phyloP scores from a whole-genome alignment of 495 filamentous ascomycete species.

The Penicillium cinerascens region DNA sequence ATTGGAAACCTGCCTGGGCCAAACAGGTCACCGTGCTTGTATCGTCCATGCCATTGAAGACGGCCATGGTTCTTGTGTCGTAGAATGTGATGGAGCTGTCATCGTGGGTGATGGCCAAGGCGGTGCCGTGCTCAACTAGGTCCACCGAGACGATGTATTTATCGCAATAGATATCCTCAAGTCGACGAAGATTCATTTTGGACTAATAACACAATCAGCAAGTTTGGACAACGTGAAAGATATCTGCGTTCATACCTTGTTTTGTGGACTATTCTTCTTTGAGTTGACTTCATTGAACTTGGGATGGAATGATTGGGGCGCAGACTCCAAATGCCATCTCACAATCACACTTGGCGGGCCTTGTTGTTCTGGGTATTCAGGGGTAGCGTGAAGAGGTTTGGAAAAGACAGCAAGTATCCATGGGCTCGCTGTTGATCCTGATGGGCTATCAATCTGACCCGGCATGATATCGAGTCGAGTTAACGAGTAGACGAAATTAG shows the following conservation, averaged over 20 bases:
- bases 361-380: slow-evolving; percentile 52
- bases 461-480: slow-evolving; percentile 66
- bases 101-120: slow-evolving; percentile 65
- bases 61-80: slow-evolving; percentile 64
- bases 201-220: slow-evolving; percentile 38
- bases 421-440: slow-evolving; percentile 50
- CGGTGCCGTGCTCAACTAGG: slow-evolving; percentile 60
- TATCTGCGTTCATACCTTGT: slow-evolving; percentile 26
- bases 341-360: slow-evolving; percentile 66
- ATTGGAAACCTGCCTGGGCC: slow-evolving; percentile 71
- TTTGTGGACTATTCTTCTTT: slow-evolving; percentile 54
- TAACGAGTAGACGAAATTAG: slow-evolving; percentile 53
- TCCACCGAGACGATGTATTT: slow-evolving; percentile 68
- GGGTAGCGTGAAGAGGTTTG: slow-evolving; percentile 46
- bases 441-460: slow-evolving; percentile 47
- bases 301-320: slow-evolving; percentile 58
- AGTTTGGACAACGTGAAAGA: slow-evolving; percentile 5
- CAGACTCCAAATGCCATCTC: slow-evolving; percentile 69
- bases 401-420: slow-evolving; percentile 71
- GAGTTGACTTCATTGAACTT: slow-evolving; percentile 71
- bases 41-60: slow-evolving; percentile 60
- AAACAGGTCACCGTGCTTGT: slow-evolving; percentile 61
- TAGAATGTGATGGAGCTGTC: slow-evolving; percentile 78
- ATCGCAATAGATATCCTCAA: slow-evolving; percentile 60
- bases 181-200: slow-evolving; percentile 57